Percentiles rank a stretch among this genome's conserved stretches.
phyloP scores from a whole-genome alignment of 2,329 filamentous ascomycete genomes.

The Apiospora pterosperma region DNA sequence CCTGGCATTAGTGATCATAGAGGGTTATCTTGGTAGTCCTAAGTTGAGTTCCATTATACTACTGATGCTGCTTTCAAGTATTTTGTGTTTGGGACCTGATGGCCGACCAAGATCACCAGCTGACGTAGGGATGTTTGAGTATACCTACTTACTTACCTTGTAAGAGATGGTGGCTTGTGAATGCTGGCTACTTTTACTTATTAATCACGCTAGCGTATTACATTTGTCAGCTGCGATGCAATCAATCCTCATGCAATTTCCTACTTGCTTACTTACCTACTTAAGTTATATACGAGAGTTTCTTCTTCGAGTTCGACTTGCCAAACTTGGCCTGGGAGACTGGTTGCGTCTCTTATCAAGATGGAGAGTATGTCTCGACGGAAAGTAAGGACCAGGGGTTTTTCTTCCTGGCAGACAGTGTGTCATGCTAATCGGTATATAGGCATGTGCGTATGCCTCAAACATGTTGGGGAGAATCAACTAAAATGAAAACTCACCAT shows the following conservation, averaged over 20 bases:
- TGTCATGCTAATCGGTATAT: not conserved
- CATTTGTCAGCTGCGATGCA: not conserved
- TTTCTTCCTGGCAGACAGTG: not conserved
- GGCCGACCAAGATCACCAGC: not conserved
- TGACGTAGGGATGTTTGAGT: not conserved
- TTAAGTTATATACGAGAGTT: not conserved
- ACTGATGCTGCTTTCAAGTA: too few relatives aligned
- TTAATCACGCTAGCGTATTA: not conserved
- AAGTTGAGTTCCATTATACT: not conserved
- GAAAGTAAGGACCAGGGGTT: constrained; percentile 14
- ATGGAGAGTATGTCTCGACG: constrained; percentile 27
- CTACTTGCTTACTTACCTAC: not conserved
- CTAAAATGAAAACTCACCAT: not conserved
- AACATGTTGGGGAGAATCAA: too few relatives aligned
- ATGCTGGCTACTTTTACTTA: too few relatives aligned
- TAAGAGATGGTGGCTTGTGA: not conserved
- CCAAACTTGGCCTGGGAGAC: not conserved
- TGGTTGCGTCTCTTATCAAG: not conserved
- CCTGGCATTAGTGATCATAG: not conserved
- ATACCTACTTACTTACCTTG: too few relatives aligned
- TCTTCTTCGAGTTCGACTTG: not conserved
- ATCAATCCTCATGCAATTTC: not conserved
- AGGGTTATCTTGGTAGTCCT: not conserved
- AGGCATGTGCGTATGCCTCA: not conserved
- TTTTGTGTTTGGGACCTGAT: not conserved